Base-by-base conservation (phyloP, 2,329 filamentous ascomycete species). In the Talaromyces sp. region DNA sequence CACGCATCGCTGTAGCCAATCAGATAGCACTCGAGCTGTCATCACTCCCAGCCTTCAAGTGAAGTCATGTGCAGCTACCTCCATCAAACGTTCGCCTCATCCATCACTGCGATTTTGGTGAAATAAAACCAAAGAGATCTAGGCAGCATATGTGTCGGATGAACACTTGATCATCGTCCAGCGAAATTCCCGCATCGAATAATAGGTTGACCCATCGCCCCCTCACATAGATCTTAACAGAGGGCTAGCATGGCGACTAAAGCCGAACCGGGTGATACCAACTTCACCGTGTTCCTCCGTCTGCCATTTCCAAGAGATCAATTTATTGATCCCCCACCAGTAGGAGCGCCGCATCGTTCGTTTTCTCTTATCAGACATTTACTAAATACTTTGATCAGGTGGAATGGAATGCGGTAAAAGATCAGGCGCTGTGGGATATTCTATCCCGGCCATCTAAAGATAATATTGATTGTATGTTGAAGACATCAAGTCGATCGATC, bases 251-350 rank as follows among this genome's bases (percentile, higher is more conserved):
- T 62, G 59, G 44, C 58, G 11, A 47, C 44, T 14, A 51, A 44
- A 30, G 36, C 27, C 11, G 43, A 51, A 16, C 24, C 49, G 7
- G 41, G 39, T 16, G 41, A 62, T 6, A 54, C 59, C 39, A 64
- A 74, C 51, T 78, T 77, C 70, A 96, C 90, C 13, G 86, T 96
- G 54, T 90, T 96, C 66, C 84, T 99, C 58, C 84, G 92, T 57
- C 82, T 97, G n/a, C 94, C 94, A 20, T 95, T 96, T 66, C 84
- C 88, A 32, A 84, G 94, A 51, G 88, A 89, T 36, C 86, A 89
- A 65, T 99, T 99, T 75, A 83, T 92, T 56, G 93, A 99, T 73
- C 94, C 94, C 52, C 89, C 90, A 42, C 86, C 88, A 60, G 92
- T 92, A 81, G 70, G 82, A 70, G 29, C 11, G n/a, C 9, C 20